These are phyloP conservation scores for Nicotiana otophora DNA, from an alignment of 257 asterid species.

Conservation along the genomic window DNA sequence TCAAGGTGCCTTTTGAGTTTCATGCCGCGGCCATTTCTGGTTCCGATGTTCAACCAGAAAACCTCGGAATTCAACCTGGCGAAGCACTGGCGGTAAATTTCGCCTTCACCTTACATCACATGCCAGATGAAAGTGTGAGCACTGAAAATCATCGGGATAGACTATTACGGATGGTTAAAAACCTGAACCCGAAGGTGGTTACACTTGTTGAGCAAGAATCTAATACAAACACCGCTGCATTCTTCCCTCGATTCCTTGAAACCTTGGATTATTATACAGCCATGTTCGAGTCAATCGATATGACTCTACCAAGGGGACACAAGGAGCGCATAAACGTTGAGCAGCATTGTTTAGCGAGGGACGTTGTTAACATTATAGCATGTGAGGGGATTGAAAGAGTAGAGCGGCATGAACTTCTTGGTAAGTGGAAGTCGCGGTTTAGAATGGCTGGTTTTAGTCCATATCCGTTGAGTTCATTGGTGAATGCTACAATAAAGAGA, in stretches of 20 bases:
- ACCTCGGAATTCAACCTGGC: constrained; percentile 40
- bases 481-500: constrained; percentile 58
- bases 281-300: constrained; percentile 80
- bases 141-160: constrained; percentile 69
- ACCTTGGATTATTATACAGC: constrained; percentile 70
- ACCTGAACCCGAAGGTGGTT: constrained; percentile 69
- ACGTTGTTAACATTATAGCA: constrained; percentile 69
- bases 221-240: constrained; percentile 77
- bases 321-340: constrained; percentile 69
- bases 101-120: constrained; percentile 66
- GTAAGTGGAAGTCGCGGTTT: constrained; percentile 75
- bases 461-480: constrained; percentile 58
- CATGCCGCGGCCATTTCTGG: constrained; percentile 41
- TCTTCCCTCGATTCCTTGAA: constrained; percentile 72
- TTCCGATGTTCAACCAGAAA: constrained; percentile 23
- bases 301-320: constrained; percentile 54
- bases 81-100: constrained; percentile 84
- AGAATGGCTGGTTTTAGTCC: constrained; percentile 83
- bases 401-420: constrained; percentile 66
- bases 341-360: constrained; percentile 82
- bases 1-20: constrained; percentile 74
- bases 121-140: constrained; percentile 82
- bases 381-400: constrained; percentile 82
- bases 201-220: constrained; percentile 85
- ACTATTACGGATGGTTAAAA: constrained; percentile 59